Percentiles rank a stretch among this genome's conserved stretches.
Conservation (phyloP, 306 rosid species). For the Cotoneaster glaucophyllus region DNA sequence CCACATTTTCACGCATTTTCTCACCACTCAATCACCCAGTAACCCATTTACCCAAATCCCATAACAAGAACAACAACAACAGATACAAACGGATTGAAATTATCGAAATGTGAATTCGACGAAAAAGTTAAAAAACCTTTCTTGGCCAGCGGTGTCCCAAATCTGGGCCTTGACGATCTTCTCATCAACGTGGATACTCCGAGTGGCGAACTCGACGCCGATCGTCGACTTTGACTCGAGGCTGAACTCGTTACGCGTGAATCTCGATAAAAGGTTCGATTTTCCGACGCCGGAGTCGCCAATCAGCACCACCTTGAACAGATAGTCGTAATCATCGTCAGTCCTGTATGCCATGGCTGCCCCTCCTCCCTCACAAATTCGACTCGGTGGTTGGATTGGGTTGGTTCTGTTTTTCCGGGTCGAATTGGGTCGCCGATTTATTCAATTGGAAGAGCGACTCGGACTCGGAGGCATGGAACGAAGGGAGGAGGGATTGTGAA, state of each 20-base stretch:
- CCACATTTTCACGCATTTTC: background rate
- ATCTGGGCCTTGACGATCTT: conserved; percentile 59
- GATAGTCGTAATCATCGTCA: conserved; percentile 56
- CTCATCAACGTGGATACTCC: conserved; percentile 42
- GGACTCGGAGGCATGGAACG: conserved; percentile 4
- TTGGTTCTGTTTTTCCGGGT: background rate
- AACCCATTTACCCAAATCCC: background rate
- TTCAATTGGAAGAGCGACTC: background rate
- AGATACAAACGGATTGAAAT: background rate
- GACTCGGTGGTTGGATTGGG: background rate
- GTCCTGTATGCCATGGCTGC: conserved; percentile 30
- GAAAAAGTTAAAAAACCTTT: conserved; percentile 21
- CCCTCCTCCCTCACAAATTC: background rate
- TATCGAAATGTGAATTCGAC: background rate
- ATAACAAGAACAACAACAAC: background rate
- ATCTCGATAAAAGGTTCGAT: conserved; percentile 49
- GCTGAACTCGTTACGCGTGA: conserved; percentile 50
- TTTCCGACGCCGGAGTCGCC: conserved; percentile 60
- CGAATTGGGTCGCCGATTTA: conserved; percentile 3
- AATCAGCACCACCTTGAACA: conserved; percentile 48
- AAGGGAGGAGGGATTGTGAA: background rate
- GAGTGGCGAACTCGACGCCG: conserved; percentile 52
- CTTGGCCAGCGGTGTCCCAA: conserved; percentile 66
- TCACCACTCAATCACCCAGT: background rate
- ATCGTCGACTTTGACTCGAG: conserved; percentile 55